Evolutionary conservation across 768 basidiomycete species (phyloP), one percentile per base, ranked within the genome.

Genomic region (Boletus rubescentipes): DNA sequence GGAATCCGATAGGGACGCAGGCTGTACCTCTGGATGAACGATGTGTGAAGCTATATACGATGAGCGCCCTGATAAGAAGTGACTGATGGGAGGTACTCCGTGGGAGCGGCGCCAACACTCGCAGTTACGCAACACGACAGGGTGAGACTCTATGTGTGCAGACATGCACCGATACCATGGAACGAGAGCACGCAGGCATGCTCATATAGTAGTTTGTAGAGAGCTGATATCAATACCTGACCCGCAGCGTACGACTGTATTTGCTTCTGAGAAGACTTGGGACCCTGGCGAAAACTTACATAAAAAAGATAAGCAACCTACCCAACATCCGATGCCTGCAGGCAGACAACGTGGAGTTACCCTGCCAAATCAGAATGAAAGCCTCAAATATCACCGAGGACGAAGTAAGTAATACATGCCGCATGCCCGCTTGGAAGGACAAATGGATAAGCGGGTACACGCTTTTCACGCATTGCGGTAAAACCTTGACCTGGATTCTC

Each of bases 311-410:
- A 72, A 72, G 68, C 59, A 71, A 67, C 49, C 54, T 57, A 60
- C 61, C 59, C 50, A 74, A 76, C 75, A 71, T 68, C 64, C 58
- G 63, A 67, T 80, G 84, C 86, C 85, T 86, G 84, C 83, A 87
- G 86, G 86, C 86, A 84, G 72, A 75, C 77, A 86, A 85, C 86
- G 85, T 87, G 80, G 72, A 72, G 70, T 75, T 70, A 71, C 75
- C 60, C 52, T 70, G 53, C 68, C 70, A 65, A 70, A 82, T 83
- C 80, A 79, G 81, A 85, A 55, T 49, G 36, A 61, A 74, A 71
- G 73, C 64, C 67, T 72, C 73, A 75, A 77, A 75, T 76, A 59
- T 65, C 57, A 54, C 69, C 70, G 66, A 62, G 57, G 61, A 66
- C 64, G 46, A 62, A 63, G 59, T 65, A 57, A 58, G 63, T 67